A percentile compares a stretch with the other conserved stretches of the same genome.
phyloP scores from a whole-genome alignment of 1,139 yeast genomes.

The Yamadazyma pseudoaaseri region DNA sequence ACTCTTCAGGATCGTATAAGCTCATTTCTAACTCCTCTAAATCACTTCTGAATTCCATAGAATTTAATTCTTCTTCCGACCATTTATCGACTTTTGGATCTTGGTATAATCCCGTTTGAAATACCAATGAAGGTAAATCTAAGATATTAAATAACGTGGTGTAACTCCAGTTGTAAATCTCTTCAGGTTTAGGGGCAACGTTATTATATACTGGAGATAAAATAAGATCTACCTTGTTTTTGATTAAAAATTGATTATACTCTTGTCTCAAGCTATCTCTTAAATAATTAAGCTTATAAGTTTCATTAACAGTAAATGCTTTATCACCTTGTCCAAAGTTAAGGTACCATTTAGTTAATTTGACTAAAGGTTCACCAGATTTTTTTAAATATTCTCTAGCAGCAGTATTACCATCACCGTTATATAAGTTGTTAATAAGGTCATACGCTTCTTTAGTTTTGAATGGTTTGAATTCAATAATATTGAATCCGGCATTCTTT shows the following conservation, averaged over 20 bases:
- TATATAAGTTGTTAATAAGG: conserved; percentile 47
- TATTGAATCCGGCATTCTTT: conserved; percentile 27
- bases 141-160: conserved; percentile 65
- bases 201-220: conserved; percentile 68
- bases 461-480: conserved; percentile 49
- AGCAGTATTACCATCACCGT: conserved; percentile 57
- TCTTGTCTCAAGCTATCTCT: conserved; percentile 58
- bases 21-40: conserved; percentile 42
- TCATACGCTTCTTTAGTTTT: conserved; percentile 52
- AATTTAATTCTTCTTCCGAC: conserved; percentile 28
- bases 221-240: conserved; percentile 62
- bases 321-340: conserved; percentile 57
- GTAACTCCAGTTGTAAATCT: conserved; percentile 73
- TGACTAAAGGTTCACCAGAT: conserved; percentile 65
- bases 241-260: conserved; percentile 49
- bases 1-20: conserved; percentile 30
- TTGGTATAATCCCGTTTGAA: conserved; percentile 62
- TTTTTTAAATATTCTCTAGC: conserved; percentile 46
- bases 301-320: conserved; percentile 38
- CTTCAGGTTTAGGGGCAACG: conserved; percentile 67
- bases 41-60: conserved; percentile 33
- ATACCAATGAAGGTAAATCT: conserved; percentile 59
- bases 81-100: conserved; percentile 47
- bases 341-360: conserved; percentile 59
- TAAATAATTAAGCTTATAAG: conserved; percentile 42